Base-by-base conservation (phyloP, 1,284 basidiomycete genomes). In the Clitocybe nebularis region DNA sequence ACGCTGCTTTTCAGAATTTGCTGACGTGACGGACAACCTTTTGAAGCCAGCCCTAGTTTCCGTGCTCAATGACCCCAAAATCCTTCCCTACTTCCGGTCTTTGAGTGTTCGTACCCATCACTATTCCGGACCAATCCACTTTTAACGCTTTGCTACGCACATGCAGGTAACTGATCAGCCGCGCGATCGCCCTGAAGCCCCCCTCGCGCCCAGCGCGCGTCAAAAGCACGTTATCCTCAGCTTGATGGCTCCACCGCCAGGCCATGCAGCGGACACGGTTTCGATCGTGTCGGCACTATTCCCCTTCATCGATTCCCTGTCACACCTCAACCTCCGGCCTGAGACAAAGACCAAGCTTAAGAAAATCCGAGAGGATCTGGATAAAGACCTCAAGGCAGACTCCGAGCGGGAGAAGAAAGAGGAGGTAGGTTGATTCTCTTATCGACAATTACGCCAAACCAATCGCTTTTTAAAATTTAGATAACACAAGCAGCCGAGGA, bases 131-230 rank as follows among this genome's bases (percentile, higher is more conserved):
- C 28, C 50, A 24, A 44, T 43, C 39, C 17, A 30, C 16, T 20
- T 40, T 40, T 33, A 37, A 23, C 34, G 38, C 30, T 11, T 40
- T 34, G 36, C 26, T 35, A 43, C 29, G 11, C 33, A 35, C 34
- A 37, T 38, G 28, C 49, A 85, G 77, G 75, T 94, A 46, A 89
- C 90, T 19, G 91, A 94, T 67, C 88, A 91, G 58, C 87, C 91
- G 7, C 71, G 80, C 44, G 70, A 74, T 23, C 80, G 84, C 42
- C 91, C 91, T 1, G 49, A 56, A 5, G 66, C 64, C 5, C 75
- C 82, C 1, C 55, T 81, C 38, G 54, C 66, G 49, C 46, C 62
- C 57, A 51, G 69, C 39, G 62, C 77, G 44, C 76, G 76, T 43
- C 71, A 79, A 48, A 87, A 89, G 57, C 84, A 84, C 53, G 71